Percentiles rank a stretch among this genome's conserved stretches.
Conservation (phyloP, 2,329 filamentous ascomycete genomes). For the Curvularia lunata region DNA sequence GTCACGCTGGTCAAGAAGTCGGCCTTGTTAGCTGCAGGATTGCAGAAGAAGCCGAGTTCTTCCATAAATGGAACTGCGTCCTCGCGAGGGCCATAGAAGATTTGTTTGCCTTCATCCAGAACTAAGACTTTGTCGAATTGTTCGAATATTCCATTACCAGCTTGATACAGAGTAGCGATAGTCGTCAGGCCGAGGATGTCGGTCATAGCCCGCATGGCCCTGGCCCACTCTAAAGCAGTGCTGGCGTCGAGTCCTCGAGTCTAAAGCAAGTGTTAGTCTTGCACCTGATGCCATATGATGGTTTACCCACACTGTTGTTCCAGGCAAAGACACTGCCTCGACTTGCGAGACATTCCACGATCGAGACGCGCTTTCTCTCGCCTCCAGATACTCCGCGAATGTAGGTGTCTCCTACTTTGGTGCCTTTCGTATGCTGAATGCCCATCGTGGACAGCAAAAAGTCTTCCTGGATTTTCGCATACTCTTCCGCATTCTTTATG, state of each 20-base stretch:
- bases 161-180: conserved; percentile 64
- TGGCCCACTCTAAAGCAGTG: conserved; percentile 62
- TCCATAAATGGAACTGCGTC: conserved; percentile 69
- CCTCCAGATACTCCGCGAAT: conserved; percentile 71
- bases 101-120: conserved; percentile 75
- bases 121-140: conserved; percentile 75
- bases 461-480: conserved; percentile 55
- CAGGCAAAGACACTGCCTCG: conserved; percentile 62
- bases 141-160: conserved; percentile 59
- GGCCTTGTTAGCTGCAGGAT: conserved; percentile 65
- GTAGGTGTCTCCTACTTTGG: conserved; percentile 71
- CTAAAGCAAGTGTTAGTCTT: conserved; percentile 8
- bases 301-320: conserved; percentile 44
- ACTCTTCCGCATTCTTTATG: conserved; percentile 50
- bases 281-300: too few species aligned
- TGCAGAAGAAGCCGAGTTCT: conserved; percentile 68
- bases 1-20: conserved; percentile 79
- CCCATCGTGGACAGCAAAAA: conserved; percentile 56
- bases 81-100: conserved; percentile 70
- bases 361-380: conserved; percentile 72
- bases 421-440: conserved; percentile 62
- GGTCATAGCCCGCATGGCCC: conserved; percentile 58
- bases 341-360: conserved; percentile 67
- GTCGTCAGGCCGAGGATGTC: conserved; percentile 57
- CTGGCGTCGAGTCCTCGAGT: conserved; percentile 46